Conservation (phyloP, 495 filamentous ascomycete species). For the Hypoxylon perforatum region DNA sequence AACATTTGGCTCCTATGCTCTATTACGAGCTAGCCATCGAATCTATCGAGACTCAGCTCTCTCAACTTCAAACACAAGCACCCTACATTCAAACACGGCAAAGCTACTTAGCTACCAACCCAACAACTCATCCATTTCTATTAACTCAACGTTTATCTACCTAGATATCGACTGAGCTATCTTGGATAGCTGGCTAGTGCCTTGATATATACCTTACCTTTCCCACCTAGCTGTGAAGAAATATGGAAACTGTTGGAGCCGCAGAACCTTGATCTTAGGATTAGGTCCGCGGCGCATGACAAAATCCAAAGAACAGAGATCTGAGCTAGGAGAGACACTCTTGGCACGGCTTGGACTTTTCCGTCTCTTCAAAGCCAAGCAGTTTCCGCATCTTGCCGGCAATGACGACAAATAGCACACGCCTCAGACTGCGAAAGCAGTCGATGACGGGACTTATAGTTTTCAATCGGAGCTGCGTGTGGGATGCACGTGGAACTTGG, state of each 20-base stretch:
- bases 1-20: too few relatives aligned
- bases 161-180: not conserved
- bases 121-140: too few relatives aligned
- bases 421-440: constrained; percentile 35
- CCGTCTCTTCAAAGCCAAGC: constrained; percentile 24
- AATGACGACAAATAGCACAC: constrained; percentile 46
- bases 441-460: constrained; percentile 60
- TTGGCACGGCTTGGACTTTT: constrained; percentile 37
- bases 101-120: too few relatives aligned
- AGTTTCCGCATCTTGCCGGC: constrained; percentile 30
- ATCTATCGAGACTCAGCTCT: constrained; percentile 1
- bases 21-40: too few relatives aligned
- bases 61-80: constrained; percentile 3
- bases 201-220: not conserved
- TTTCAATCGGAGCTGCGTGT: constrained; percentile 67
- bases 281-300: constrained; percentile 38
- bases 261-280: constrained; percentile 18
- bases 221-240: constrained; percentile 42
- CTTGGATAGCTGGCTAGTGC: constrained; percentile 1
- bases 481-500: constrained; percentile 23
- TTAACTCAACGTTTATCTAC: too few relatives aligned
- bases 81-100: too few relatives aligned
- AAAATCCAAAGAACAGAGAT: constrained; percentile 57
- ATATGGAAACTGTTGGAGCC: constrained; percentile 38
- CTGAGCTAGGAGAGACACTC: constrained; percentile 49